phyloP scores from a whole-genome alignment of 495 filamentous ascomycete genomes.

The Lasiosphaeria ovina region DNA sequence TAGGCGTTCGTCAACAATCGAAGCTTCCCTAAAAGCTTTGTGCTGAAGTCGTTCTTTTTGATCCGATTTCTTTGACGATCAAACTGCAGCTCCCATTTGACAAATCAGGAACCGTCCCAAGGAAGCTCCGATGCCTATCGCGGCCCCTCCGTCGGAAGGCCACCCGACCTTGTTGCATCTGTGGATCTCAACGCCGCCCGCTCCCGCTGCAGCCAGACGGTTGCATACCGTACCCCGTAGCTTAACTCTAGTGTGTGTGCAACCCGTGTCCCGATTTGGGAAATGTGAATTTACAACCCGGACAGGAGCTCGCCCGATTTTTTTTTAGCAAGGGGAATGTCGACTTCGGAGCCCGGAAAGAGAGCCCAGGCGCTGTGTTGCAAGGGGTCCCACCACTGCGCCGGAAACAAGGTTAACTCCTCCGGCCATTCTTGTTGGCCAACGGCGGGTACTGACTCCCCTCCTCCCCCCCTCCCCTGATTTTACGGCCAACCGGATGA shows the following conservation, averaged over 20 bases:
- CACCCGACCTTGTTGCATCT: no score
- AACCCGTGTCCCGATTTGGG: no score
- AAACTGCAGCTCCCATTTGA: neutral
- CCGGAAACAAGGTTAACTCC: neutral
- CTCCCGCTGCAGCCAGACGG: no score
- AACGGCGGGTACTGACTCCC: neutral
- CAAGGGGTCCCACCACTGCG: neutral
- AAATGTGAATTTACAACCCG: no score
- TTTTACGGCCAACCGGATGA: neutral
- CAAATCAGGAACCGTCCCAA: neutral
- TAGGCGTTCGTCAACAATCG: neutral
- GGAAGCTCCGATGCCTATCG: no score
- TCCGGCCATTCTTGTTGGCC: neutral
- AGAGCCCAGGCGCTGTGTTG: no score
- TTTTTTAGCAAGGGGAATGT: neutral
- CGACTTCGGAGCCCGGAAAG: neutral
- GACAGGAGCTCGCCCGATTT: no score
- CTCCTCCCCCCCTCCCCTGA: no score
- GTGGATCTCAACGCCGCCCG: no score
- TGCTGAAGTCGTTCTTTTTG: neutral
- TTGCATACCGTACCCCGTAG: no score
- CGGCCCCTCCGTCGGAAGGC: no score
- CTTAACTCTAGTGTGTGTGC: no score
- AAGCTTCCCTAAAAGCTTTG: neutral
- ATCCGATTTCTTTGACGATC: conserved; percentile 1